phyloP scores from a whole-genome alignment of 768 basidiomycete species.

The Leccinum variicolor region DNA sequence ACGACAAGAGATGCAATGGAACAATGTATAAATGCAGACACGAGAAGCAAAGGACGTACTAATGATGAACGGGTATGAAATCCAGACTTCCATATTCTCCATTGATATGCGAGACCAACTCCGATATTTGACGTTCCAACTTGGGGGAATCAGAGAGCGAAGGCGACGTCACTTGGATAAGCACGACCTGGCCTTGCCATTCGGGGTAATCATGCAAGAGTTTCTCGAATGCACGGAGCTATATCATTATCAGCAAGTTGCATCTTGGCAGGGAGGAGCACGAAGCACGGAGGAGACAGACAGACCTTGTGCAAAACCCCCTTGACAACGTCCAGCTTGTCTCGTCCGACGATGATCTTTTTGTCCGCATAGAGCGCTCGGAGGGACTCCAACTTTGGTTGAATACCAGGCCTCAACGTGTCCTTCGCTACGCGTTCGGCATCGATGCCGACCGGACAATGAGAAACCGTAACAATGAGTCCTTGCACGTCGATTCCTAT shows the following conservation, averaged over 20 bases:
- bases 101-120: slow-evolving; percentile 93
- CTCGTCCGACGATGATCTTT: slow-evolving; percentile 97
- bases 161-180: slow-evolving; percentile 86
- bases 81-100: slow-evolving; percentile 92
- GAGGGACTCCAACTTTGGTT: slow-evolving; percentile 87
- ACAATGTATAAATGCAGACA: background rate
- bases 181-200: slow-evolving; percentile 88
- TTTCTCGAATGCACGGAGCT: slow-evolving; percentile 95
- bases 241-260: background rate
- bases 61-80: slow-evolving; percentile 97
- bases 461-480: slow-evolving; percentile 74
- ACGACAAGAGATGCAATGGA: background rate
- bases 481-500: slow-evolving; percentile 80
- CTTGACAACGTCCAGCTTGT: slow-evolving; percentile 98
- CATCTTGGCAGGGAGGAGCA: background rate
- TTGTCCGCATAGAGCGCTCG: slow-evolving; percentile 86
- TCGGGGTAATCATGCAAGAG: slow-evolving; percentile 90
- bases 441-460: slow-evolving; percentile 96
- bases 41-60: slow-evolving; percentile 54
- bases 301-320: slow-evolving; percentile 93
- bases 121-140: slow-evolving; percentile 89
- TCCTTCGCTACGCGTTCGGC: slow-evolving; percentile 85
- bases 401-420: slow-evolving; percentile 76
- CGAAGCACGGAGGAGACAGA: slow-evolving; percentile 17
- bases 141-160: slow-evolving; percentile 90